Conservation (phyloP, 306 rosid species). For the apple (Malus domestica) region ASM211411v1 NC_041799.1:8243001-8243500, state of each 20-base stretch:
- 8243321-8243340: conserved; percentile 65
- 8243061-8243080: conserved; percentile 96
- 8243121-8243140: conserved; percentile 74
- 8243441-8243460: conserved; percentile 35
- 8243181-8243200: not conserved
- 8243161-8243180: not conserved
- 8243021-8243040: not conserved
- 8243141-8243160: not conserved
- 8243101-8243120: conserved; percentile 75
- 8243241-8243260: not conserved
- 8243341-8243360: conserved; percentile 50
- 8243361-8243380: conserved; percentile 42
- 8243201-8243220: not conserved
- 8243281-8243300: not conserved
- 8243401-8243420: conserved; percentile 36
- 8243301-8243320: conserved; percentile 60
- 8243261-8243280: not conserved
- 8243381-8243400: conserved; percentile 40
- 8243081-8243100: conserved; percentile 81
- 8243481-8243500: conserved; percentile 64
- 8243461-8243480: conserved; percentile 64
- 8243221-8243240: not conserved
- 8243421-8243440: conserved; percentile 51
- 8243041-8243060: conserved; percentile 17
- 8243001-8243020: not conserved